Conservation (phyloP, 140 eudicot genomes). For the Ambrosia hybrid region DNA sequence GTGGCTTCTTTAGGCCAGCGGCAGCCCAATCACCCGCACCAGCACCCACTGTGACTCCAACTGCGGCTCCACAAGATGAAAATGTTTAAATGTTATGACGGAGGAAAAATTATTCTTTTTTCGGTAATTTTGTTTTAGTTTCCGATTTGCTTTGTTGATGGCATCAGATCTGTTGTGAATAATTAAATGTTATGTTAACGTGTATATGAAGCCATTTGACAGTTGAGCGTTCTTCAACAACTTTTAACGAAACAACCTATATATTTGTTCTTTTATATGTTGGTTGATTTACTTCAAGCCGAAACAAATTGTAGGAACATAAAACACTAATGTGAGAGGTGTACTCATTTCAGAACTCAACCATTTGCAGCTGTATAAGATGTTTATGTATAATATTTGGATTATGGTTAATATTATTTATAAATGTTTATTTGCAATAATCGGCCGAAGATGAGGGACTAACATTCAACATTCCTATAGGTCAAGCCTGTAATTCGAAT, state of each 20-base stretch:
- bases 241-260: conserved; percentile 4
- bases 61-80: conserved; percentile 51
- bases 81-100: conserved; percentile 42
- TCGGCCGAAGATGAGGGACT: too few species aligned
- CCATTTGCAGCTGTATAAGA: too few species aligned
- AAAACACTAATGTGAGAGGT: neutral
- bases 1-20: conserved; percentile 52
- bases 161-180: conserved; percentile 41
- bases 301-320: neutral
- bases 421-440: too few species aligned
- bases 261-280: neutral
- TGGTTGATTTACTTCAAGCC: neutral
- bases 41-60: conserved; percentile 47
- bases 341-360: too few species aligned
- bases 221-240: conserved; percentile 22
- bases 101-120: conserved; percentile 33
- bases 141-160: conserved; percentile 24
- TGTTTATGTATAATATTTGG: too few species aligned
- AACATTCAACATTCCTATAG: too few species aligned
- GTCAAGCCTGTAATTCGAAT: too few species aligned
- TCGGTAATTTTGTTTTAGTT: conserved; percentile 16
- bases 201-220: conserved; percentile 33
- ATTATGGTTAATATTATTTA: too few species aligned
- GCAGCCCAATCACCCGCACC: conserved; percentile 45
- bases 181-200: conserved; percentile 35